Conservation (phyloP, 768 basidiomycete species). For the Coprinopsis sp. region DNA sequence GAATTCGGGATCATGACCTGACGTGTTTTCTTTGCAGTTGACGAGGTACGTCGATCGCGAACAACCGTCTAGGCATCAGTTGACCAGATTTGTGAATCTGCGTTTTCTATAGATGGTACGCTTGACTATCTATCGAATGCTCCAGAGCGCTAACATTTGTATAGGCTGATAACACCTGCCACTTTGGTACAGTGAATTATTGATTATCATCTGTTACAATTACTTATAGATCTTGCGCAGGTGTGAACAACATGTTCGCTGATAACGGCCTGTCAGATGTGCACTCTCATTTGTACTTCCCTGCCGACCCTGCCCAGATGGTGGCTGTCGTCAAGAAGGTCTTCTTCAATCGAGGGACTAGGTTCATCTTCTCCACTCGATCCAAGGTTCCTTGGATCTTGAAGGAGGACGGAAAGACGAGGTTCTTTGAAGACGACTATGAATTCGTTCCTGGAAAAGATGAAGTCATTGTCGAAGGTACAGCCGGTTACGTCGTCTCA, state of each 20-base stretch:
- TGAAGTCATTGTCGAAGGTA: conserved; percentile 74
- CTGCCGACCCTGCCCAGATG: conserved; percentile 82
- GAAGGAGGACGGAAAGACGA: conserved; percentile 62
- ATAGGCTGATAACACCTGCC: conserved; percentile 48
- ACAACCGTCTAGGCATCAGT: neutral
- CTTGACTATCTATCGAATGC: neutral
- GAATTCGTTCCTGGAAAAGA: conserved; percentile 82
- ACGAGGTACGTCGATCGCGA: conserved; percentile 41
- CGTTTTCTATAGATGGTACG: conserved; percentile 26
- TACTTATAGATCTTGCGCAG: conserved; percentile 43
- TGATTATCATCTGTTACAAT: conserved; percentile 11
- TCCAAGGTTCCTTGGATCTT: conserved; percentile 87
- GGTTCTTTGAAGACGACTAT: conserved; percentile 66
- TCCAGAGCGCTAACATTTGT: neutral
- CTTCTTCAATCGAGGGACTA: conserved; percentile 78
- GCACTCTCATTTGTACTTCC: conserved; percentile 82
- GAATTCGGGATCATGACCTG: neutral
- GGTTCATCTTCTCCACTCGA: conserved; percentile 87
- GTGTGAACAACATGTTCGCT: conserved; percentile 82
- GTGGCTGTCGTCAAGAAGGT: conserved; percentile 66
- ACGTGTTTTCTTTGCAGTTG: conserved; percentile 39
- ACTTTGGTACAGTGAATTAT: conserved; percentile 28
- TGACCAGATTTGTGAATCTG: conserved; percentile 1
- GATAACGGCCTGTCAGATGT: conserved; percentile 84
- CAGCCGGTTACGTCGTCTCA: conserved; percentile 75